Evolutionary conservation across 805 yeast species (phyloP), one percentile per base, ranked within the genome.

Genomic region (Nakazawaea peltata): DNA sequence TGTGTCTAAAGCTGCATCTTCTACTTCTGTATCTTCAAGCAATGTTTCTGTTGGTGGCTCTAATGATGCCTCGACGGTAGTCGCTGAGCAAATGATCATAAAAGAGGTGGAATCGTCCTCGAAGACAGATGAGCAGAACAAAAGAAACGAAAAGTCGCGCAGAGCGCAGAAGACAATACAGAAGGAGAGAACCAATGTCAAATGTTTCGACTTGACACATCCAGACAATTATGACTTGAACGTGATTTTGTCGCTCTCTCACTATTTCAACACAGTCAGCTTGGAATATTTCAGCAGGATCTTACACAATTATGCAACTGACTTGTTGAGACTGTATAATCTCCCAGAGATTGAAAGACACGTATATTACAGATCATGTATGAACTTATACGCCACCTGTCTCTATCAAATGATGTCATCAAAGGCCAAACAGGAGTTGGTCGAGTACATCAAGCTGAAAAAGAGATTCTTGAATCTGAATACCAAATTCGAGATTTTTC

Each of bases 341-440:
- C 29, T 37, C 9, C 37, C 41, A 18, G 37, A 37, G 16, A 19
- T 19, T 3, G 41, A 33, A 8, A 37, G 21, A 14, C 41, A 37
- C 30, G 33, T 25, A 14, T 37, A 37, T 29, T 37, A 37, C 28
- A 28, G 41, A 19, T 32, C 41, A 4, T 37, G 41, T 33, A 37
- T 37, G 41, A 37, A 37, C 28, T 26, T 37, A 15, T 37, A 37
- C 18, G 41, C 32, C 12, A 33, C 36, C 6, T 37, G 37, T 21
- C 27, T 37, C 9, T 37, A 37, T 18, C 30, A 29, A 22, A 37
- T 37, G 41, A 33, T 37, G 16, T 37, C 41, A 12, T 12, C 19
- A 9, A 32, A 32, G 13, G 34, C 31, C 3, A 28, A 26, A 22
- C 21, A 13, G 13, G 41, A 37, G 25, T 33, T 37, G 19, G 11